Base-by-base conservation (phyloP, 1,284 basidiomycete genomes). In the Apiotrichum siamense region DNA sequence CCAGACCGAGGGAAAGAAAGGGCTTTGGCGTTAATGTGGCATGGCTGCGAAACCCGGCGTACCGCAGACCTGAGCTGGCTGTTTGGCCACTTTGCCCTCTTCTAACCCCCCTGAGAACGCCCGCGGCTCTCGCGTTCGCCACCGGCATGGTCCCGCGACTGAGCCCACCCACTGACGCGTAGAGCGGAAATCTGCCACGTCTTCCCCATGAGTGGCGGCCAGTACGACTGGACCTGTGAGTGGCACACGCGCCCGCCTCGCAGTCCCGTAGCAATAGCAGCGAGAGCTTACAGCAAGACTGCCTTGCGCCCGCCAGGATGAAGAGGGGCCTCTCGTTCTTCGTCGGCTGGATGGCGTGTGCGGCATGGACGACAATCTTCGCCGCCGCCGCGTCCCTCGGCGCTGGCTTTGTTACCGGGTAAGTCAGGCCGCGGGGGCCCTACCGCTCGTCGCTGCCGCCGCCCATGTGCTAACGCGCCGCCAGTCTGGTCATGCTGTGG, bases 341-440 rank as follows among this genome's bases (percentile, higher is more conserved):
- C 40, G 46, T 47, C 2, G 55, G 55, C 7, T 57, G 55, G 55
- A 54, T 57, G 46, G 45, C 47, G 3, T 25, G 23, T 12, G 55
- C 73, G 0, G 74, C 74, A 2, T 76, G 73, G 74, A 63, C 72
- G 31, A 64, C 72, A 6, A 55, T 76, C 5, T 67, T 67, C 11
- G 74, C 70, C 11, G 66, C 65, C 3, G 67, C 48, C 10, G 53
- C 55, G 12, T 66, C 64, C 17, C 56, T 60, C 37, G 54, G 50
- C 17, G 49, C 49, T 13, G 25, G 62, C 29, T 65, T 72, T 17
- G 55, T 72, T 33, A 59, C 38, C 10, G 69, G 70, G 41, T 43
- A 18, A 31, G 41, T 23, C 15, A 6, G 20, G 3, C 27, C 13
- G 20, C 18, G 38, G 15, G 18, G 18, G n/a, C 29, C 17, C 10